Evolutionary conservation across 768 basidiomycete species (phyloP).

Genomic region (Suillus paluster): DNA sequence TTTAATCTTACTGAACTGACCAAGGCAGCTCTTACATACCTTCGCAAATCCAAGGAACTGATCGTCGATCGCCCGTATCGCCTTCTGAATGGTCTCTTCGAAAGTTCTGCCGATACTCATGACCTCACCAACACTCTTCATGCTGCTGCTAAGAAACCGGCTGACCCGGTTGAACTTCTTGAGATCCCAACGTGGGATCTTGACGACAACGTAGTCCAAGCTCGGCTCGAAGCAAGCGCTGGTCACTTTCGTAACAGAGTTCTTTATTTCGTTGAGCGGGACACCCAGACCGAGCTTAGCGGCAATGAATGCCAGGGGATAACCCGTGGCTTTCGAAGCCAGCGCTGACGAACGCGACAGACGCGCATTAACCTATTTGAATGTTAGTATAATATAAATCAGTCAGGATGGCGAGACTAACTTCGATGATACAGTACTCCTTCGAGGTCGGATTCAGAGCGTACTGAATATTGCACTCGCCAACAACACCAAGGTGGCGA

Average conservation of each 20-base stretch:
- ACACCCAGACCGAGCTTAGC: constrained; percentile 98
- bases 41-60: constrained; percentile 92
- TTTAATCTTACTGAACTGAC: background rate
- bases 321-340: constrained; percentile 98
- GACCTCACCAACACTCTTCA: constrained; percentile 99
- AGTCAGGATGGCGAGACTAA: constrained; percentile 31
- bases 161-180: constrained; percentile 98
- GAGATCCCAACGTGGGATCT: constrained; percentile 99
- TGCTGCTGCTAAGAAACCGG: constrained; percentile 87
- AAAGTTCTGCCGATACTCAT: constrained; percentile 99
- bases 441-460: constrained; percentile 94
- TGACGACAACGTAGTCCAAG: constrained; percentile 96
- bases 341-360: constrained; percentile 96
- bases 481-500: constrained; percentile 96
- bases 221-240: constrained; percentile 98
- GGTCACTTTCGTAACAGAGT: constrained; percentile 95
- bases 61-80: constrained; percentile 95
- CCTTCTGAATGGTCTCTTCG: constrained; percentile 98
- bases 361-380: constrained; percentile 84
- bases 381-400: constrained; percentile 10
- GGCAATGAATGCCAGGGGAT: constrained; percentile 97
- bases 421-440: constrained; percentile 99
- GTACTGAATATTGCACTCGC: constrained; percentile 99
- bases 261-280: constrained; percentile 97
- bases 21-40: constrained; percentile 40